A percentile compares a stretch with the other conserved stretches of the same genome.
Conservation (phyloP, 306 rosid species). For the Pyrus bretschneideri region DNA sequence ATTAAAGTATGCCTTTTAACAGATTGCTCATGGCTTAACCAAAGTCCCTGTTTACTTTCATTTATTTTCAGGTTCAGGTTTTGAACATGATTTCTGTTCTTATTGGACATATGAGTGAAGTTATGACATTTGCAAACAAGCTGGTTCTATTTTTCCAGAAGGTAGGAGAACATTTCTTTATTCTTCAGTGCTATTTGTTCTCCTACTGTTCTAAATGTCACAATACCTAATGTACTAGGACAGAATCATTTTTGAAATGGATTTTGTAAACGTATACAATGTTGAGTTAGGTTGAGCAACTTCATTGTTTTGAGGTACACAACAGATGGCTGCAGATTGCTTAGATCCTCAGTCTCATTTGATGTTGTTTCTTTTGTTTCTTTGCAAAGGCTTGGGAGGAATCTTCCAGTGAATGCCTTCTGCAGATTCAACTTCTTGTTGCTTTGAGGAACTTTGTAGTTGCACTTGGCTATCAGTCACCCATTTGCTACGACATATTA, state of each 20-base stretch:
- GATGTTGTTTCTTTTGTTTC: constrained; percentile 14
- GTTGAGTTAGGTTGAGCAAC: neutral
- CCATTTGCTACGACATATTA: constrained; percentile 71
- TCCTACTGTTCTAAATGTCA: neutral
- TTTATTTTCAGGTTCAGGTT: constrained; percentile 77
- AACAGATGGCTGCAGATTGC: neutral
- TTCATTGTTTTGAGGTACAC: neutral
- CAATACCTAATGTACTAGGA: neutral
- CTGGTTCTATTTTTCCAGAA: constrained; percentile 83
- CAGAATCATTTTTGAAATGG: neutral
- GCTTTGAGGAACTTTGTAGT: constrained; percentile 86
- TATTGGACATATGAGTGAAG: constrained; percentile 67
- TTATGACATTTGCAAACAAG: constrained; percentile 63
- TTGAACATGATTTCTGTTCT: constrained; percentile 78
- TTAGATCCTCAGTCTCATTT: neutral
- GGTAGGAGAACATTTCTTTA: constrained; percentile 34
- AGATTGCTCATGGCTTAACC: constrained; percentile 6
- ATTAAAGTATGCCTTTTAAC: neutral
- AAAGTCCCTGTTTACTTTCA: constrained; percentile 16
- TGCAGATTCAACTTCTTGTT: constrained; percentile 90
- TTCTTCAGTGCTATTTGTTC: constrained; percentile 6
- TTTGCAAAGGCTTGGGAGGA: constrained; percentile 82
- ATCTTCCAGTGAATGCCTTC: constrained; percentile 87
- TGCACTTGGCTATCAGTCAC: constrained; percentile 81
- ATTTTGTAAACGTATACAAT: neutral